These are phyloP conservation scores for Amphibolis antarctica DNA, from an alignment of 106 monocot genomes.

Conservation along the genomic window DNA sequence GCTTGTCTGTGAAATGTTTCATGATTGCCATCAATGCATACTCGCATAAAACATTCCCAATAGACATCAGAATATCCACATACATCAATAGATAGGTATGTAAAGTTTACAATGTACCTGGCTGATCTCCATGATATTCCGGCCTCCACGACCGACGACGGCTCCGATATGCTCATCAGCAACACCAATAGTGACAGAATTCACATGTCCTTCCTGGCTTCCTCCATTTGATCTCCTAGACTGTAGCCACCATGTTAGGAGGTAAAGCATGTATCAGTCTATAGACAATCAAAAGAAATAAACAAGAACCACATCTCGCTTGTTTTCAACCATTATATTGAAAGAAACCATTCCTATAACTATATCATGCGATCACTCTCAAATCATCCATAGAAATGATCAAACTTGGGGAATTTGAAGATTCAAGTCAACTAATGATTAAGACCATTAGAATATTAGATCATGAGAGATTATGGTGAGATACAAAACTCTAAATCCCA, in stretches of 20 bases:
- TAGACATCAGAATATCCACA: not conserved
- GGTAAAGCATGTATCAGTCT: not conserved
- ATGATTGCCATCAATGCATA: not conserved
- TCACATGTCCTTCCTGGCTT: conserved; percentile 30
- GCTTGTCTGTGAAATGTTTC: conserved; percentile 41
- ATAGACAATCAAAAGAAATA: not conserved
- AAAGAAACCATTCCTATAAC: too few species aligned
- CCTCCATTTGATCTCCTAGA: conserved; percentile 28
- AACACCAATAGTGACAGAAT: conserved; percentile 73
- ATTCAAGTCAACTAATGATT: too few species aligned
- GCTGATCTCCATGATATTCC: conserved; percentile 89
- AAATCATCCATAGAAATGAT: too few species aligned
- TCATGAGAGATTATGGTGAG: too few species aligned
- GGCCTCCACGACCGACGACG: conserved; percentile 84
- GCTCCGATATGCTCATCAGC: conserved; percentile 98
- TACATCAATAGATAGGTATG: not conserved
- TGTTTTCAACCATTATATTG: too few species aligned
- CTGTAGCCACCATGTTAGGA: not conserved
- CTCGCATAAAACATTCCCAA: not conserved
- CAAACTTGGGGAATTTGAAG: too few species aligned
- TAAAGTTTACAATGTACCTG: conserved; percentile 36
- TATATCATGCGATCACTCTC: too few species aligned
- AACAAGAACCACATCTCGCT: not conserved
- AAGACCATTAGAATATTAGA: too few species aligned
- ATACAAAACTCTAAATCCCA: too few species aligned